Base-by-base conservation (phyloP, 257 asterid species). In the Salvia hispanica region DNA sequence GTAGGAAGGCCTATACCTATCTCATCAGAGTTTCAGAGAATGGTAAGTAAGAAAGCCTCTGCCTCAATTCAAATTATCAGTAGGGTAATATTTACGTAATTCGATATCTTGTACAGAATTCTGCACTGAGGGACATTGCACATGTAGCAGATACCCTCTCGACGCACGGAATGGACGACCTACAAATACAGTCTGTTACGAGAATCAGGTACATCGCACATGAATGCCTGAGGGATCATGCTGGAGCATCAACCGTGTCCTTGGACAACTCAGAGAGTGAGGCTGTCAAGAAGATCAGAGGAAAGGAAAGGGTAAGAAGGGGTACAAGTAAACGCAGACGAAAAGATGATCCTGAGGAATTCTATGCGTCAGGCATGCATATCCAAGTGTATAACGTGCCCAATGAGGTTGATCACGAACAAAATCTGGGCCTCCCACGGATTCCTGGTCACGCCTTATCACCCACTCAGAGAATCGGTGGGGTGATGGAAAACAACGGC, bases 141-240 rank as follows among this genome's bases (percentile, higher is more conserved):
- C 89, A 78, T 65, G 69, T 80, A 64, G 95, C 89, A 2, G 95
- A 92, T 73, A 75, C 86, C 34, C 81, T 92, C 71, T 82, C 95
- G 12, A 86, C 95, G n/a, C 91, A 84, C 18, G 96, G 98, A 71
- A 88, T 90, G 96, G 95, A 90, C 43, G 92, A 85, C 28, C 94
- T 82, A 66, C 98, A 92, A 73, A 74, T 86, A 66, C 90, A 90
- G 60, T 80, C 82, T 2, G 79, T 92, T 55, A 70, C 91, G 36
- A 85, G 89, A 73, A 88, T 92, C 62, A 79, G 91, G 73, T 85
- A 78, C 66, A 66, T 84, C 47, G 91, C 87, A 2, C 95, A 88
- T 39, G 97, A 90, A 55, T 86, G 88, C 78, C 73, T 92, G 76
- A 81, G 93, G 80, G 96, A 90, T 65, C 96, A 84, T 46, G 67